A percentile compares a stretch with the other conserved stretches of the same genome.
Evolutionary conservation across 148 eudicot species (phyloP).

Genomic region (Cornus kousa): DNA sequence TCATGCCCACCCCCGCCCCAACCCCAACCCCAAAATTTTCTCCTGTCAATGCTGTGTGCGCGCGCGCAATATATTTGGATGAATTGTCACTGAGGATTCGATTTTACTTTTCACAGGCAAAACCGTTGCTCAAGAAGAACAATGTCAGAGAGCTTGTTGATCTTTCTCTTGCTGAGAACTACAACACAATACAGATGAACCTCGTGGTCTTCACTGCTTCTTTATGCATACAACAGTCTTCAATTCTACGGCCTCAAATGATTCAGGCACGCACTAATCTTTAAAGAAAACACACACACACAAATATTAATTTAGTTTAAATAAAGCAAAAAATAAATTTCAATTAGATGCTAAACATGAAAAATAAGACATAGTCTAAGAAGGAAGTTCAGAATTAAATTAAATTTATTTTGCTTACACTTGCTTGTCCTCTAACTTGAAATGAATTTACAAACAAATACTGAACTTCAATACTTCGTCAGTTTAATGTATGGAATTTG

Average conservation of each 20-base stretch:
- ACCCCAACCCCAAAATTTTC: background rate
- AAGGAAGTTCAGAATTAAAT: too few relatives aligned
- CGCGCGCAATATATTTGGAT: too few relatives aligned
- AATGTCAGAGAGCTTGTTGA: constrained; percentile 26
- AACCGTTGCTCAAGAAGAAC: constrained; percentile 25
- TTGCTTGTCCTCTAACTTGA: too few relatives aligned
- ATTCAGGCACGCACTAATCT: background rate
- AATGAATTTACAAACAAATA: too few relatives aligned
- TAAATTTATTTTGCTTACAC: too few relatives aligned
- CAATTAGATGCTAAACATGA: too few relatives aligned
- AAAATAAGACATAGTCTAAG: too few relatives aligned
- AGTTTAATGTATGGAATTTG: background rate
- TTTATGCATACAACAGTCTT: constrained; percentile 14
- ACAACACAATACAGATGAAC: constrained; percentile 24
- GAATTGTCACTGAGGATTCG: background rate
- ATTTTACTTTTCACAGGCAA: constrained; percentile 15
- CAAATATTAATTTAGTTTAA: too few relatives aligned
- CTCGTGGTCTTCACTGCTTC: constrained; percentile 25
- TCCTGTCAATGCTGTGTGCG: background rate
- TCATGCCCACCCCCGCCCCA: too few relatives aligned
- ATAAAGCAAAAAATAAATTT: too few relatives aligned
- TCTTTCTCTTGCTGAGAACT: constrained; percentile 27
- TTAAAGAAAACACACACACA: too few relatives aligned
- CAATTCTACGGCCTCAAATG: background rate
- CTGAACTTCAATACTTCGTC: too few relatives aligned